phyloP scores from a whole-genome alignment of 345 rosid species.

The Cardamine resedifolia region DNA sequence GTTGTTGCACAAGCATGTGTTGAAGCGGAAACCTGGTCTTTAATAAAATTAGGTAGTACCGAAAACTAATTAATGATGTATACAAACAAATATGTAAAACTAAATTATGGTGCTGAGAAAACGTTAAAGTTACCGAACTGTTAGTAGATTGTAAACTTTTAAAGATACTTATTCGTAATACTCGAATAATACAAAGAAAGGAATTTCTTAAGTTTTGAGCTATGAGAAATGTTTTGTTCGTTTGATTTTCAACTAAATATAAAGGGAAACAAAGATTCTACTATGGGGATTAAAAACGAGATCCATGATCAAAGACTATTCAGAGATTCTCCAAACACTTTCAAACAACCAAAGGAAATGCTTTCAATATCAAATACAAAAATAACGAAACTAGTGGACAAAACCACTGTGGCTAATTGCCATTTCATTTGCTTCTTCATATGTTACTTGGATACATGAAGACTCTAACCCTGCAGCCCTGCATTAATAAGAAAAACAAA shows the following conservation, averaged over 20 bases:
- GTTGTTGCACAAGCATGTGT: too few species aligned
- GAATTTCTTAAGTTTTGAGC: not conserved
- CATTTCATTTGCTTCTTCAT: slow-evolving; percentile 32
- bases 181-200: too few species aligned
- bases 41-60: too few species aligned
- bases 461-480: slow-evolving; percentile 62
- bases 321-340: slow-evolving; percentile 29
- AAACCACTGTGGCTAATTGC: slow-evolving; percentile 33
- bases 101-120: too few species aligned
- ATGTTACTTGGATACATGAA: slow-evolving; percentile 59
- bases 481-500: not conserved
- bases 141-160: too few species aligned
- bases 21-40: too few species aligned
- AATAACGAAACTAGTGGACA: slow-evolving; percentile 26
- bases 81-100: too few species aligned
- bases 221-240: not conserved
- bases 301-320: slow-evolving; percentile 33
- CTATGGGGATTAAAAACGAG: slow-evolving; percentile 3
- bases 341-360: slow-evolving; percentile 26
- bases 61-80: too few species aligned
- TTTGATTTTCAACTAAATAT: not conserved
- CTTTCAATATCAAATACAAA: slow-evolving; percentile 34
- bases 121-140: too few species aligned
- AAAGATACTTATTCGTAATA: too few species aligned
- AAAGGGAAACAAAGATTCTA: not conserved